A percentile compares a stretch with the other conserved stretches of the same genome.
phyloP scores from a whole-genome alignment of 345 rosid genomes.

The Bretschneidera sinensis region DNA sequence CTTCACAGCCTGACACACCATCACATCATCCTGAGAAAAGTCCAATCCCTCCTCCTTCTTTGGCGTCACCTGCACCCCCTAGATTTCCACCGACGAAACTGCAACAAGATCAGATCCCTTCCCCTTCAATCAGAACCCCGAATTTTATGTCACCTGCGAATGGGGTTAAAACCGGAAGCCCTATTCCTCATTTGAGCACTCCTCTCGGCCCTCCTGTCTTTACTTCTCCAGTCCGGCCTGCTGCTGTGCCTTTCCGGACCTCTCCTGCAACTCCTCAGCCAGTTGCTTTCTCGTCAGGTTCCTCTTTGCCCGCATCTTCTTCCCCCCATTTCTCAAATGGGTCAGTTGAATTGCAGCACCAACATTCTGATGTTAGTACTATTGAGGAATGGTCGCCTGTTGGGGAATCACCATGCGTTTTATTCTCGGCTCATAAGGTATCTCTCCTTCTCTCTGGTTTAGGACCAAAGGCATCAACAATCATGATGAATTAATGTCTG shows the following conservation, averaged over 20 bases:
- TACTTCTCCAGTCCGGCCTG: slow-evolving; percentile 80
- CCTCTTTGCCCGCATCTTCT: slow-evolving; percentile 73
- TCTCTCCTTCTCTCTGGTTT: slow-evolving; percentile 4
- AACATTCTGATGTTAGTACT: slow-evolving; percentile 41
- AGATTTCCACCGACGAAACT: slow-evolving; percentile 57
- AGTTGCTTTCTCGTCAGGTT: slow-evolving; percentile 66
- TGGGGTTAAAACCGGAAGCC: slow-evolving; percentile 61
- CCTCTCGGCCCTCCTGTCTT: slow-evolving; percentile 95
- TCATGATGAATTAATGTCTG: too few relatives aligned
- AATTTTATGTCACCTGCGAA: slow-evolving; percentile 52
- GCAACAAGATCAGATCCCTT: slow-evolving; percentile 53
- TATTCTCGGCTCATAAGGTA: slow-evolving; percentile 87
- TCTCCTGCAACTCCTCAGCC: slow-evolving; percentile 95
- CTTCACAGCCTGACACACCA: too few relatives aligned
- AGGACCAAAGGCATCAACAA: too few relatives aligned
- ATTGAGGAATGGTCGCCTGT: slow-evolving; percentile 38
- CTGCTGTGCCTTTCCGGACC: slow-evolving; percentile 89
- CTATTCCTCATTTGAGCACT: slow-evolving; percentile 73
- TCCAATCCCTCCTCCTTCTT: slow-evolving; percentile 37
- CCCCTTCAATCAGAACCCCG: slow-evolving; percentile 49
- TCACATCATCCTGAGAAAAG: slow-evolving; percentile 41
- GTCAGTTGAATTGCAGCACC: slow-evolving; percentile 44
- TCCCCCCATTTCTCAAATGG: slow-evolving; percentile 78
- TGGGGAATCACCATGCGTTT: slow-evolving; percentile 53
- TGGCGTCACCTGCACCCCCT: slow-evolving; percentile 45